Evolutionary conservation across 768 basidiomycete genomes (phyloP), one percentile per base, ranked within the genome.

Genomic region (Tulasnella sp.): DNA sequence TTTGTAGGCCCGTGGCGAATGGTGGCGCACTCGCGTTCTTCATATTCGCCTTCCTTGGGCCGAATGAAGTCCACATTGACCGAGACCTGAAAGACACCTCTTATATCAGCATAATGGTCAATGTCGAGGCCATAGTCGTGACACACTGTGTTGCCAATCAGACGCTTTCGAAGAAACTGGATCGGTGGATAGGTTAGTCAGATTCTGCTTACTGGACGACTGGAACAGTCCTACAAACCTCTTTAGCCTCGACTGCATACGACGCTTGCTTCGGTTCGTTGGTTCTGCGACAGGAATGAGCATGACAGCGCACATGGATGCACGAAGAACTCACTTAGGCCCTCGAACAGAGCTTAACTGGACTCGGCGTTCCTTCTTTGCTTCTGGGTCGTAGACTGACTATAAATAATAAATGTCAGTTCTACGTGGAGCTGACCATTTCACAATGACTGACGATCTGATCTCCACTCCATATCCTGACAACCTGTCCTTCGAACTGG

Each of bases 401-500:
- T 62, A 34, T 49, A 21, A n/a, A 22, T 12, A 51, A 59, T 22
- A n/a, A 60, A 7, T 30, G 24, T 46, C 24, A 56, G 31, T 25
- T 25, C 4, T 19, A n/a, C 4, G 12, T 24, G 25, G 49, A 21
- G 46, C 58, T 54, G 27, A 49, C 41, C 52, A 62, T 60, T 19
- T 65, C 51, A n/a, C 67, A 44, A n/a, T 50, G 56, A 22, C 60
- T 8, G 27, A 62, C 62, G 56, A 98, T 72, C 67, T 91, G 89
- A 70, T 98, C 94, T 7, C 85, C 90, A 53, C 83, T 87, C 96
- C 94, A 97, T 17, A 97, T 73, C 11, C 94, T 83, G 29, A 82
- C 72, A 9, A 98, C 92, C 2, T 80, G 80, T 1, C 80, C 93
- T 55, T 94, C 92, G 64, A 92, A 96, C 38, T 43, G 56, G 31